Evolutionary conservation across 331 rosid species (phyloP).

Genomic region (Erythrophleum ivorense): DNA sequence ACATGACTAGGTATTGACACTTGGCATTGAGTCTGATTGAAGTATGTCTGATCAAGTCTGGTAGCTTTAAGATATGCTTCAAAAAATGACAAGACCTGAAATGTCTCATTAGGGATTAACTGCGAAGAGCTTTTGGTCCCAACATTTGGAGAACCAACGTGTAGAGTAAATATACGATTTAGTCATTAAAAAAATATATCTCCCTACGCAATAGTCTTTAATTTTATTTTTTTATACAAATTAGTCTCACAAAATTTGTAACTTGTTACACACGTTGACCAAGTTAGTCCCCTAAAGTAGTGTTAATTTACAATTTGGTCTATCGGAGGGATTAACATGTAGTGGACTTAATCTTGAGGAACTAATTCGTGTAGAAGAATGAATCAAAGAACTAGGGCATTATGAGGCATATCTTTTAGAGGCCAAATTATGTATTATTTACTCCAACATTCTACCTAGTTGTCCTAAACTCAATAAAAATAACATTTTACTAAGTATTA

Average conservation of each 20-base stretch:
- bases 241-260: not conserved
- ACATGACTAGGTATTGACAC: not conserved
- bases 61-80: not conserved
- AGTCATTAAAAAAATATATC: not conserved
- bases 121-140: not conserved
- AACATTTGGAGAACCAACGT: slow-evolving; percentile 5
- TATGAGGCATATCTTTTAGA: not conserved
- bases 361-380: not conserved
- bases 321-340: not conserved
- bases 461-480: not conserved
- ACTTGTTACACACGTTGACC: not conserved
- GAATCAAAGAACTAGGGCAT: not conserved
- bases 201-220: not conserved
- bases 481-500: not conserved
- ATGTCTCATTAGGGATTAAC: not conserved
- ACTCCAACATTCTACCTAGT: not conserved
- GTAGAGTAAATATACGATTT: not conserved
- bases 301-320: not conserved
- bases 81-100: not conserved
- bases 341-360: not conserved
- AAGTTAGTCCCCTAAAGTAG: not conserved
- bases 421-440: not conserved
- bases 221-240: not conserved
- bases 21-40: not conserved
- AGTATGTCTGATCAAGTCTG: slow-evolving; percentile 1